Conservation (phyloP, 2,329 filamentous ascomycete species). For the Aureobasidium sp. region DNA sequence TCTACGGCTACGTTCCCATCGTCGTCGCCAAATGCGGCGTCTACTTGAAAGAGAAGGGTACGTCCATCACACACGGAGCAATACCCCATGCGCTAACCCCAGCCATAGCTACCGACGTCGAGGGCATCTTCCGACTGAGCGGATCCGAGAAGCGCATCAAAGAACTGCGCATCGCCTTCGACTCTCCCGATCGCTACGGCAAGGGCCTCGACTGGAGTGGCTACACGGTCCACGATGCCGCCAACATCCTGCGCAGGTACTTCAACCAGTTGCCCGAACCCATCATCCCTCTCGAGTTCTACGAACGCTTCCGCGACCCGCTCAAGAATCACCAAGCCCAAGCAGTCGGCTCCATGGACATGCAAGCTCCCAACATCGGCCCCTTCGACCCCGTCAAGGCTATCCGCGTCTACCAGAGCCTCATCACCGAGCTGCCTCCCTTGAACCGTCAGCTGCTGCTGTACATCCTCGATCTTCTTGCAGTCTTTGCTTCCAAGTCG, state of each 20-base stretch:
- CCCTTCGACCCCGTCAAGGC: slow-evolving; percentile 66
- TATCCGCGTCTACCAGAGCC: slow-evolving; percentile 72
- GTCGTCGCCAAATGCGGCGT: slow-evolving; percentile 98
- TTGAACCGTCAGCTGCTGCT: slow-evolving; percentile 88
- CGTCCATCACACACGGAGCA: not conserved
- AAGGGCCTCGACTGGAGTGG: slow-evolving; percentile 96
- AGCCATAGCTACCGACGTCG: slow-evolving; percentile 71
- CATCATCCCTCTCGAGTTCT: slow-evolving; percentile 88
- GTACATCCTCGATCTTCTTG: slow-evolving; percentile 90
- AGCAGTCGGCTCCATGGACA: slow-evolving; percentile 58
- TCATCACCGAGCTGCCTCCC: slow-evolving; percentile 88
- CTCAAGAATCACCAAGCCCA: slow-evolving; percentile 61
- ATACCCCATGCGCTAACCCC: not conserved
- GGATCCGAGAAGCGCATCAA: slow-evolving; percentile 98
- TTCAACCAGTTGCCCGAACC: slow-evolving; percentile 94
- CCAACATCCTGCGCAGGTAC: slow-evolving; percentile 90
- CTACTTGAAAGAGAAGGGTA: slow-evolving; percentile 96
- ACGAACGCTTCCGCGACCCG: slow-evolving; percentile 82
- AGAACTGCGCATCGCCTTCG: slow-evolving; percentile 82
- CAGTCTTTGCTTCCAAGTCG: slow-evolving; percentile 93
- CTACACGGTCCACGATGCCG: slow-evolving; percentile 96
- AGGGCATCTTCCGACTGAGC: slow-evolving; percentile 92
- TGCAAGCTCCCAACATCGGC: slow-evolving; percentile 58
- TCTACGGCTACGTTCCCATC: slow-evolving; percentile 97
- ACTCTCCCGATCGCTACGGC: slow-evolving; percentile 89